Base-by-base conservation (phyloP, 1,284 basidiomycete species). In the Dichomitus squalens region DNA sequence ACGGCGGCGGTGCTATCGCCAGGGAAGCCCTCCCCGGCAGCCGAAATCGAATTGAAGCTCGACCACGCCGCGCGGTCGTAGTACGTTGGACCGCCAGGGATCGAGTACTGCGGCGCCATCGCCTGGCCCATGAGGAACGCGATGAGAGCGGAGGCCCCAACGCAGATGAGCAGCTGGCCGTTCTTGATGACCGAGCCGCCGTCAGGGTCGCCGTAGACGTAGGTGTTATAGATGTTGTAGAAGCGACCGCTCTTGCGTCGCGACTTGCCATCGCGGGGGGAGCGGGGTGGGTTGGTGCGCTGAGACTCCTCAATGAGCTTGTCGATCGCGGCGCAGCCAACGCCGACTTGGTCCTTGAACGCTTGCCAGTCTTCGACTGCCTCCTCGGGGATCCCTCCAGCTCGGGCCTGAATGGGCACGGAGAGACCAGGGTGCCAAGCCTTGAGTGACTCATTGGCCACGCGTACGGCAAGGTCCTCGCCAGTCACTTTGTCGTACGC, bases 151-250 rank as follows among this genome's bases (percentile, higher is more conserved):
- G 83, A 82, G 0, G 81, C 82, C 23, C 84, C 81, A 50, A 85
- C 73, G 70, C 78, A 81, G 69, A 84, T 72, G 46, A 80, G 66
- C 12, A 77, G 70, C 53, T 86, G 84, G 53, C 60, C 70, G 36
- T 61, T 70, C 41, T 44, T 47, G 59, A 69, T 60, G 55, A 68
- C 48, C 59, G 70, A 64, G 58, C 64, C 59, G 50, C 68, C 68
- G 36, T 68, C 70, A 41, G 67, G 69, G 52, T 74, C 71, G 47
- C 73, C 84, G 65, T 88, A 89, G 39, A 90, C 82, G 63, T 90
- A 91, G 12, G 88, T 90, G 72, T 91, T 91, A 72, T 92, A 91
- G 69, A 92, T 88, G 72, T 91, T 92, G 75, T 88, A 91, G 71
- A 92, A 90, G 41, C 84, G 78, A 52, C 76, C 79, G 59, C 63